Evolutionary conservation across 441 rosid genomes (phyloP), one percentile per base, ranked within the genome.

Genomic region (Populus hybrid): DNA sequence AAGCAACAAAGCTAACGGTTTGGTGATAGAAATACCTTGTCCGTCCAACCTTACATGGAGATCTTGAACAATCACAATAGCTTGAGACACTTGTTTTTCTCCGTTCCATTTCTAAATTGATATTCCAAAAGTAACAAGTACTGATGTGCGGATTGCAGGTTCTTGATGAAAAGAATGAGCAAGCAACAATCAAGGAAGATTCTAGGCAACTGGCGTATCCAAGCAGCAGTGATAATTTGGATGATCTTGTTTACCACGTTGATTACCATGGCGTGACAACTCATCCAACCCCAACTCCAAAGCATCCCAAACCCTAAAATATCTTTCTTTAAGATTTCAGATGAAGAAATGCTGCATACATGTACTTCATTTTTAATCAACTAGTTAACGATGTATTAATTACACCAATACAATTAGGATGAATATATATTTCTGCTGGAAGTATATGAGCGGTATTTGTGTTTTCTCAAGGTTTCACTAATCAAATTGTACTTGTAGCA

Each of bases 241-340:
- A 82, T 38, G 87, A 82, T 56, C 77, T 69, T 9, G 77, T 76
- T 77, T 88, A 87, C 76, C 89, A 87, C 72, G 82, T 79, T 6
- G 93, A 90, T 69, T 88, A 90, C 83, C 89, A 87, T 74, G 93
- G 90, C 31, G 89, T 84, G 50, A 84, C 86, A 6, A 88, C 93
- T 77, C 93, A 90, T 83, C 93, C 91, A 69, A 78, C 80, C 59
- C 92, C 92, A 24, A 82, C 87, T 64, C 93, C 93, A 11, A 88
- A 83, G 77, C 90, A 90, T 81, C 89, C 90, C 11, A 81, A n/a
- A 67, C 90, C 89, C n/a, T 86, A 80, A 71, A 64, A 38, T 69
- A 31, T 53, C 45, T 21, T 59, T 11, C 20, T 42, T 2, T 38
- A 11, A 14, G 38, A 16, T 66, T 28, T 24, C 35, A 79, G 35